phyloP scores from a whole-genome alignment of 768 basidiomycete species.

The Fomitopsis serialis region DNA sequence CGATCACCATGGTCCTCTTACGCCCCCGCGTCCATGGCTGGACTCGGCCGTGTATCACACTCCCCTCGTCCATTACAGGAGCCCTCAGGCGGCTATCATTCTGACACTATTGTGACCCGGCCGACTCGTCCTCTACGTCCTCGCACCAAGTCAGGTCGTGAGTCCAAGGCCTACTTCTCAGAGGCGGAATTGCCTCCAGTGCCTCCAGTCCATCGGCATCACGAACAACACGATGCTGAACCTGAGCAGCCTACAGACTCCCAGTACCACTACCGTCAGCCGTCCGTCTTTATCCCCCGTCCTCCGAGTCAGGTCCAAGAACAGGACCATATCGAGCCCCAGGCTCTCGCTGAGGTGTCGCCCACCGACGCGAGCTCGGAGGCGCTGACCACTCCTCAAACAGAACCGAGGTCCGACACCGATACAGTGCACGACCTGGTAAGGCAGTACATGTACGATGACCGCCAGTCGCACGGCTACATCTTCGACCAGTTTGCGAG shows the following conservation, averaged over 20 bases:
- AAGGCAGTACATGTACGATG: slow-evolving; percentile 22
- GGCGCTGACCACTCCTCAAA: background rate
- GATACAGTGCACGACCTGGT: background rate
- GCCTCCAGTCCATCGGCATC: slow-evolving; percentile 4
- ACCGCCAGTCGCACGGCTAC: slow-evolving; percentile 24
- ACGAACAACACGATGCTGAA: slow-evolving; percentile 5
- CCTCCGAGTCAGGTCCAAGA: slow-evolving; percentile 7
- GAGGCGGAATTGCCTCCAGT: slow-evolving; percentile 14
- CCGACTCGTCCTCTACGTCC: slow-evolving; percentile 19
- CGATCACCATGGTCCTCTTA: background rate
- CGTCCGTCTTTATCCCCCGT: slow-evolving; percentile 21
- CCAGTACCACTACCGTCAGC: slow-evolving; percentile 23
- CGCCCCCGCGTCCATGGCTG: background rate
- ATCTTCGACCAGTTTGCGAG: slow-evolving; percentile 6
- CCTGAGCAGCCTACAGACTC: slow-evolving; percentile 8
- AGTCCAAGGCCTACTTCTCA: slow-evolving; percentile 17
- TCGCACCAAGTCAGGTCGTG: slow-evolving; percentile 12
- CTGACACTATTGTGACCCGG: slow-evolving; percentile 12
- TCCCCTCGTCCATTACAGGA: slow-evolving; percentile 6
- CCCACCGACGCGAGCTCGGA: slow-evolving; percentile 1
- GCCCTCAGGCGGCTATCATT: slow-evolving; percentile 14
- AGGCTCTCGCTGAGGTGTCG: background rate
- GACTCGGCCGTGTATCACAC: background rate
- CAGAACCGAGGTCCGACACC: slow-evolving; percentile 1
- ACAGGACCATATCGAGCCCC: background rate